Evolutionary conservation across 192 early-diverging fungal genomes (phyloP), one percentile per base, ranked within the genome.

Genomic region (Tieghemiomyces parasiticus): DNA sequence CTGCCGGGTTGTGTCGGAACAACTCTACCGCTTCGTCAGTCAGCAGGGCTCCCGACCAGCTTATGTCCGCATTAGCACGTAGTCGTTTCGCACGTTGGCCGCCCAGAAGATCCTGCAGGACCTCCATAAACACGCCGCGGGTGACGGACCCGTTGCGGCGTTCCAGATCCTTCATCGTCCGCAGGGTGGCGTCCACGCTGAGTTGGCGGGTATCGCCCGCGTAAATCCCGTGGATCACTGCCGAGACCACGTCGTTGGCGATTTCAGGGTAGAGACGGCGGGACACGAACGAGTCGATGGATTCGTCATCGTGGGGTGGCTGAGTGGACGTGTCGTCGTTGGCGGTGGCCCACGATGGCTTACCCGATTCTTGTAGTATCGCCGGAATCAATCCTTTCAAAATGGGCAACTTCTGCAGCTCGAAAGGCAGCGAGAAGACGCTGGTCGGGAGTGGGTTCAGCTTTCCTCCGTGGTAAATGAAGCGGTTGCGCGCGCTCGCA

Each of bases 141-240:
- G 75, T 62, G 0, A 86, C 67, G 13, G 77, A 78, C 4, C 83
- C 82, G 67, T 72, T 68, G 2, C 58, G 65, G 31, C 67, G 70
- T 60, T 92, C 90, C 3, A 76, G 69, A 32, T 88, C 76, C 73
- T 80, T 90, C 52, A 93, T 67, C 32, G 79, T 66, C 35, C 78
- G 79, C 54, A 95, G 71, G 1, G 85, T 81, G 4, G 87, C 82
- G 28, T 83, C 74, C 2, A 91, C 74, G 46, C 88, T 91, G 29
- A 97, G 71, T 48, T 79, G 63, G 54, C 74, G 83, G 0, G 77
- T 76, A 65, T 97, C 88, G 0, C 92, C 91, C 1, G 92, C 92
- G 70, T 95, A 95, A 30, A 97, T 90, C 0, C 95, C 95, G 61
- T 94, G 91, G 55, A 93, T 79, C 33, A 94, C 73, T 0, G 95